Conservation (phyloP, 192 early-diverging fungal genomes). For the Bifiguratus adelaidae region DNA sequence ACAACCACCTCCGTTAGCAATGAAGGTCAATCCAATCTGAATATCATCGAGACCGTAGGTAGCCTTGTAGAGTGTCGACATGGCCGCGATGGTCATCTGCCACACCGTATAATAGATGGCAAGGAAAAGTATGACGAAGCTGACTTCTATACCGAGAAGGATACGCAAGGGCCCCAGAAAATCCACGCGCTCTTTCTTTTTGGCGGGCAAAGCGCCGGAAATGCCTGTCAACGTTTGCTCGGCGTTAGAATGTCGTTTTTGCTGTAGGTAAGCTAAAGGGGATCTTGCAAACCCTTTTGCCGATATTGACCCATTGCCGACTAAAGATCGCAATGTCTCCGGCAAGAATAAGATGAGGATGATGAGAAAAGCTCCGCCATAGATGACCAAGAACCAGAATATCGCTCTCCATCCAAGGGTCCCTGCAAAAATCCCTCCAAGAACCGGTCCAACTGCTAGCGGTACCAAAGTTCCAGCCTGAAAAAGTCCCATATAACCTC, state of each 20-base stretch:
- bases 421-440: neutral
- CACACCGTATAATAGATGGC: constrained; percentile 5
- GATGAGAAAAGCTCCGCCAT: neutral
- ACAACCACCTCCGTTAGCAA: constrained; percentile 7
- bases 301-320: constrained; percentile 12
- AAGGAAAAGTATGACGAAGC: neutral
- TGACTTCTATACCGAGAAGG: neutral
- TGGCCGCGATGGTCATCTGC: constrained; percentile 1
- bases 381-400: neutral
- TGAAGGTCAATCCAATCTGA: constrained; percentile 8
- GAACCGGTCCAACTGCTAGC: neutral
- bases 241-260: too few relatives aligned
- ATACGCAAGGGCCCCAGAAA: too few relatives aligned
- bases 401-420: neutral
- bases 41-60: constrained; percentile 4
- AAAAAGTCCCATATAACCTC: neutral
- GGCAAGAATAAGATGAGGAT: constrained; percentile 3
- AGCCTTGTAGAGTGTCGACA: neutral
- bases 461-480: neutral
- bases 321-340: constrained; percentile 11
- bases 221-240: too few relatives aligned
- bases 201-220: too few relatives aligned
- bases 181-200: too few relatives aligned
- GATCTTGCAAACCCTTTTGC: too few relatives aligned
- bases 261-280: too few relatives aligned